These are phyloP conservation scores for Papilionanthe hybrid DNA, from an alignment of 116 monocot genomes.

Conservation along the genomic window DNA sequence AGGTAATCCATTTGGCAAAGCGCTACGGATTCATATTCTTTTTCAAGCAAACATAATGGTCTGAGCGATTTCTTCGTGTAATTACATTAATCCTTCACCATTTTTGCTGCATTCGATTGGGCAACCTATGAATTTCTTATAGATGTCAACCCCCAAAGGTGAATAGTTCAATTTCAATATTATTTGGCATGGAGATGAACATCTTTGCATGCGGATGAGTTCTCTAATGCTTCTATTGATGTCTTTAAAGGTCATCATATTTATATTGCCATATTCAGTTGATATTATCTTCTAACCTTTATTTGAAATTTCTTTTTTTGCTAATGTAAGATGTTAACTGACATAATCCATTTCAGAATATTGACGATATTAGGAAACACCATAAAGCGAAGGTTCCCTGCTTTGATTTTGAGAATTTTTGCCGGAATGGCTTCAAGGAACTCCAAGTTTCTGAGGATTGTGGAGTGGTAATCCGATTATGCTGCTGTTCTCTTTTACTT, in stretches of 20 bases:
- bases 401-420: slow-evolving; percentile 95
- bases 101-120: too few relatives aligned
- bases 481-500: background rate
- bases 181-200: background rate
- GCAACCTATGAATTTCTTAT: background rate
- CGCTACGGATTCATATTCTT: too few relatives aligned
- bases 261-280: background rate
- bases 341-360: slow-evolving; percentile 51
- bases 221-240: background rate
- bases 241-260: background rate
- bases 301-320: background rate
- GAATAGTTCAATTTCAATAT: background rate
- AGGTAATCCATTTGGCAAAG: too few relatives aligned
- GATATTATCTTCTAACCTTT: slow-evolving; percentile 2
- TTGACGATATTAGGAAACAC: slow-evolving; percentile 70
- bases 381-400: slow-evolving; percentile 83
- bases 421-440: slow-evolving; percentile 80
- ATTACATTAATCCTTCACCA: too few relatives aligned
- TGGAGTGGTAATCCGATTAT: slow-evolving; percentile 74
- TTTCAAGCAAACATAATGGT: too few relatives aligned
- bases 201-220: background rate
- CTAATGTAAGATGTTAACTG: background rate
- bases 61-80: too few relatives aligned
- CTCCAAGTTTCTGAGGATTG: slow-evolving; percentile 95
- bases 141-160: background rate